Percentiles rank a stretch among this genome's conserved stretches.
phyloP scores from a whole-genome alignment of 2,329 filamentous ascomycete genomes.

The Amylocarpus encephaloides region DNA sequence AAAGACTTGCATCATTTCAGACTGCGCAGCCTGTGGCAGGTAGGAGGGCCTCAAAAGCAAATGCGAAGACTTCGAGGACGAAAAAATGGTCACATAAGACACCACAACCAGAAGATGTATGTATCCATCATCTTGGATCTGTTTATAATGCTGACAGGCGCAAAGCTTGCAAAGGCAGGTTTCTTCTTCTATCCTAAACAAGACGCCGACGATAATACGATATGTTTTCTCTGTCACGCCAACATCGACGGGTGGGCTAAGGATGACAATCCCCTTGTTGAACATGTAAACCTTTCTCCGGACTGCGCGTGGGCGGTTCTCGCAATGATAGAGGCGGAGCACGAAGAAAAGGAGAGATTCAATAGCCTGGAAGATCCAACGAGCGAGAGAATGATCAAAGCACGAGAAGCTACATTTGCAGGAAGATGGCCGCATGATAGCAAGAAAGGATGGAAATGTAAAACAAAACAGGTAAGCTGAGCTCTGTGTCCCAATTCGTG shows the following conservation, averaged over 20 bases:
- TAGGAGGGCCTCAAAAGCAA: constrained; percentile 62
- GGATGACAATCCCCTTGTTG: constrained; percentile 72
- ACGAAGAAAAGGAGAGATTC: constrained; percentile 55
- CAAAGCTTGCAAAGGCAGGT: constrained; percentile 78
- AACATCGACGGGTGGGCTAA: constrained; percentile 88
- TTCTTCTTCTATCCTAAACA: constrained; percentile 80
- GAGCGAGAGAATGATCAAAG: constrained; percentile 63
- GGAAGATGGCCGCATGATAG: constrained; percentile 81
- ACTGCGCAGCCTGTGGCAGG: constrained; percentile 55
- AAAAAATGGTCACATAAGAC: constrained; percentile 73
- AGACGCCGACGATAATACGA: constrained; percentile 76
- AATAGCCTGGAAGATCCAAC: constrained; percentile 68
- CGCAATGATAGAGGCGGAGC: constrained; percentile 53
- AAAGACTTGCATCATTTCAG: constrained; percentile 76
- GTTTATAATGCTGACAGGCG: constrained; percentile 11
- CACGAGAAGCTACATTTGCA: constrained; percentile 78
- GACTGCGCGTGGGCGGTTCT: constrained; percentile 84
- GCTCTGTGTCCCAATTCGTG: neutral
- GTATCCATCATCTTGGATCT: neutral
- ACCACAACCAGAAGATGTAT: constrained; percentile 59
- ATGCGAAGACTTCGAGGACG: constrained; percentile 49
- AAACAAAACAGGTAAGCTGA: constrained; percentile 66
- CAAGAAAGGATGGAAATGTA: constrained; percentile 85
- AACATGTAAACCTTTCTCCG: constrained; percentile 78
- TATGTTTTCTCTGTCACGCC: constrained; percentile 81